A percentile compares a stretch with the other conserved stretches of the same genome.
Evolutionary conservation across 805 yeast genomes (phyloP).

Genomic region (Starmera quercuum): DNA sequence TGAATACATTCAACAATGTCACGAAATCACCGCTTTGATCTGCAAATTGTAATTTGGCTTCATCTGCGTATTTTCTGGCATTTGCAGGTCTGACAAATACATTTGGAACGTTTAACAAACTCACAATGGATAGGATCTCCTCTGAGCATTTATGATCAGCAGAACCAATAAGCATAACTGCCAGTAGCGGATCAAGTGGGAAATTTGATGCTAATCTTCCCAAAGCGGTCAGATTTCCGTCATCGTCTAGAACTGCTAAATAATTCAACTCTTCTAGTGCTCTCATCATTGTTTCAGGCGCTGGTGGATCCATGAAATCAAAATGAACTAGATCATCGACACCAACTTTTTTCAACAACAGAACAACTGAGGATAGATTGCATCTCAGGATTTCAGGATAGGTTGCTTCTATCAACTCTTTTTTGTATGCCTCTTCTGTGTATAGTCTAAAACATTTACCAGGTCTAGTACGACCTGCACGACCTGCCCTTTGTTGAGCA

Average conservation of each 20-base stretch:
- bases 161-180: conserved; percentile 85
- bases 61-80: conserved; percentile 86
- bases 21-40: conserved; percentile 95
- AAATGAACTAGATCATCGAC: conserved; percentile 94
- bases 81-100: conserved; percentile 91
- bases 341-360: conserved; percentile 90
- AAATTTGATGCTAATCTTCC: conserved; percentile 89
- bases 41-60: conserved; percentile 77
- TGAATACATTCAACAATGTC: conserved; percentile 80
- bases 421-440: conserved; percentile 93
- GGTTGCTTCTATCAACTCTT: conserved; percentile 89
- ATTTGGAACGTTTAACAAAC: conserved; percentile 86
- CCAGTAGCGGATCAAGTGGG: conserved; percentile 93
- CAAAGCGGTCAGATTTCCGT: conserved; percentile 81
- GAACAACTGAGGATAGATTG: conserved; percentile 83
- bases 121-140: conserved; percentile 82
- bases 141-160: conserved; percentile 82
- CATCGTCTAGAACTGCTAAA: conserved; percentile 82
- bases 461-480: conserved; percentile 99
- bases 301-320: conserved; percentile 99
- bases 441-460: conserved; percentile 96
- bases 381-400: conserved; percentile 93
- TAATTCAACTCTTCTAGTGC: conserved; percentile 93
- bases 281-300: conserved; percentile 99
- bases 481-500: conserved; percentile 98